These are phyloP conservation scores for Ramaria rubella DNA, from an alignment of 768 basidiomycete genomes.

Conservation along the genomic window DNA sequence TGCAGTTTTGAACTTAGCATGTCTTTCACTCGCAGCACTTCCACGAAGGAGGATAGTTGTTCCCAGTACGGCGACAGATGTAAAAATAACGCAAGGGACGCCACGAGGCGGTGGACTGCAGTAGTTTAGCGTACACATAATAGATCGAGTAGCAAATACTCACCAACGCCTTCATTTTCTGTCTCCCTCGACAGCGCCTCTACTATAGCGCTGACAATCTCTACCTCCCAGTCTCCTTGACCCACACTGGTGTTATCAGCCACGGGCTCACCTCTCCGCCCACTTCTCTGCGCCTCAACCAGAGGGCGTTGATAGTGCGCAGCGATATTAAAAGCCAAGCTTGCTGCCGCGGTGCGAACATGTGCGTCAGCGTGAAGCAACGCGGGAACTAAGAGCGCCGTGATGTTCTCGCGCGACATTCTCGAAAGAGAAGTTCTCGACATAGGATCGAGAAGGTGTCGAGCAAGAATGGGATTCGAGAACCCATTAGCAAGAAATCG, in stretches of 20 bases:
- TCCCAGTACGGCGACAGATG: conserved; percentile 64
- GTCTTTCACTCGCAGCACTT: conserved; percentile 58
- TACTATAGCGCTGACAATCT: conserved; percentile 75
- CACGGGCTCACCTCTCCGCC: conserved; percentile 21
- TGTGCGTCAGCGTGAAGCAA: conserved; percentile 60
- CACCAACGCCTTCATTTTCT: conserved; percentile 74
- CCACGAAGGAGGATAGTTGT: conserved; percentile 51
- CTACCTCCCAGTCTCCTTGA: conserved; percentile 75
- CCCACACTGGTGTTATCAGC: conserved; percentile 33
- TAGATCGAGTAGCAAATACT: conserved; percentile 28
- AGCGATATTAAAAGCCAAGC: conserved; percentile 71
- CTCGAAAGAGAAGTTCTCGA: conserved; percentile 18
- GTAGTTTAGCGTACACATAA: background rate
- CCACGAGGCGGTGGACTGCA: conserved; percentile 74
- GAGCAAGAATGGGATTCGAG: conserved; percentile 34
- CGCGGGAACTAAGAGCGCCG: conserved; percentile 53
- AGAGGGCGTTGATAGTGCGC: conserved; percentile 58
- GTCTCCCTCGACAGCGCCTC: conserved; percentile 71
- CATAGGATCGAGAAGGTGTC: conserved; percentile 31
- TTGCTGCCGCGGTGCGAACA: conserved; percentile 76
- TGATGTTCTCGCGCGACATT: conserved; percentile 34
- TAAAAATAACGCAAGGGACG: conserved; percentile 69
- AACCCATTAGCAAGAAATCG: conserved; percentile 68
- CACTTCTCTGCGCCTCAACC: conserved; percentile 36
- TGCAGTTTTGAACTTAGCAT: conserved; percentile 53